Evolutionary conservation across 192 early-diverging fungal genomes (phyloP), one percentile per base, ranked within the genome.

Genomic region (Obelidium mucronatum): DNA sequence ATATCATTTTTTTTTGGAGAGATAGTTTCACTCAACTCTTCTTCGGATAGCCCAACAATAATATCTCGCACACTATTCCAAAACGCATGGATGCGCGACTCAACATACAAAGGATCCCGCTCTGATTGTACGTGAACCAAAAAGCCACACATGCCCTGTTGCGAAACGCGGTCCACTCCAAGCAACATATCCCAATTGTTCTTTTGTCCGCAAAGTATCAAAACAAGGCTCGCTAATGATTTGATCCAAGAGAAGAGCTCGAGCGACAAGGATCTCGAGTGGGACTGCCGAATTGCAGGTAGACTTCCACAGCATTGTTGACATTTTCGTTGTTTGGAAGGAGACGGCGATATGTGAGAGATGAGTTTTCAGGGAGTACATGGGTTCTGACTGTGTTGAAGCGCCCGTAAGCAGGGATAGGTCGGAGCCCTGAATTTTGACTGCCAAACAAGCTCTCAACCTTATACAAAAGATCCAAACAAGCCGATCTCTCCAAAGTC

Each of bases 151-250:
- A 83, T 83, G 4, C n/a, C 93, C 93, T 24, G 91, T 88, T 64
- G 83, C 85, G 78, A 89, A 91, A 65, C 92, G 84, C n/a, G 92
- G 79, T 6, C 87, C 88, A 74, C 89, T 89, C 63, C 88, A 93
- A 0, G 93, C 92, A 55, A 92, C 78, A 66, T 95, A 95, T 35
- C 93, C 92, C 2, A 87, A 73, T 75, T 87, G 85, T 59, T 87
- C 85, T 59, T 97, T 97, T n/a, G 97, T 99, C 34, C 97, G 88
- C 62, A 99, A 83, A 76, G 94, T 91, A 82, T 97, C 93, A 82
- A 97, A 99, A 76, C 87, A 92, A 37, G 95, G 94, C 79, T 99
- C 96, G 63, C 91, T 83, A 24, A 90, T 79, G 36, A 99, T 93
- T 71, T 96, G 93, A 11, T 89, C 86, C 62, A 95, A 68, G 51